Base-by-base conservation (phyloP, 179 eudicot genomes). In the Camellia oleifera region DNA sequence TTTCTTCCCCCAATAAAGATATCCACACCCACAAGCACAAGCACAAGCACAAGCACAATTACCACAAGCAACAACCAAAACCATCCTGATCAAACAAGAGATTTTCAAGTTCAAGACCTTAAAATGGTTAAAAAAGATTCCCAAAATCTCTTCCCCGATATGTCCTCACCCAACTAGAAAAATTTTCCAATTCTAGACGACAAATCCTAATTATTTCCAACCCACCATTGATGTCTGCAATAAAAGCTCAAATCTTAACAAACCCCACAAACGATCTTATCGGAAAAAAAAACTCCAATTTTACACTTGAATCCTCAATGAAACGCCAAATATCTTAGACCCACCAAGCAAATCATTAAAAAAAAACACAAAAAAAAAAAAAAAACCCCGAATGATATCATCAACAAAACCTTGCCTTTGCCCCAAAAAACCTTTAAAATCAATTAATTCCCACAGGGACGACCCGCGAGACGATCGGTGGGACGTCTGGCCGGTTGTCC, bases 371-470 rank as follows among this genome's bases (percentile, higher is more conserved):
- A 52, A 26, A 26, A n/a, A 45, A 48, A 20, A 20, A 77, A 81
- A 48, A 54, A 8, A 81, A 58, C 20, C 7, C 40, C 23, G 23
- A 17, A 73, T 7, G 54, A 54, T 80, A 32, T 48, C 18, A 40
- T 45, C 79, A 7, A 40, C 64, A 72, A 72, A 52, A 52, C 62
- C 69, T 64, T 66, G 53, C 45, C 32, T 80, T 53, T 48, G 40
- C 70, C 54, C 4, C 66, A 40, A 61, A 60, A 42, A 53, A 74
- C 18, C 62, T 54, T 63, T 13, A 69, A 75, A 74, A 66, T 56
- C 78, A 69, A 69, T 64, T 52, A 50, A 69, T 60, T 10, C 77
- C 77, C 83, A 77, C 2, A 32, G 40, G 40, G 40, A 32, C 40
- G 40, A 32, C 40, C 40, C 40, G 2, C 40, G 40, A 32, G 40